phyloP scores from a whole-genome alignment of 257 asterid genomes.

The Solanum bukasovii region DNA sequence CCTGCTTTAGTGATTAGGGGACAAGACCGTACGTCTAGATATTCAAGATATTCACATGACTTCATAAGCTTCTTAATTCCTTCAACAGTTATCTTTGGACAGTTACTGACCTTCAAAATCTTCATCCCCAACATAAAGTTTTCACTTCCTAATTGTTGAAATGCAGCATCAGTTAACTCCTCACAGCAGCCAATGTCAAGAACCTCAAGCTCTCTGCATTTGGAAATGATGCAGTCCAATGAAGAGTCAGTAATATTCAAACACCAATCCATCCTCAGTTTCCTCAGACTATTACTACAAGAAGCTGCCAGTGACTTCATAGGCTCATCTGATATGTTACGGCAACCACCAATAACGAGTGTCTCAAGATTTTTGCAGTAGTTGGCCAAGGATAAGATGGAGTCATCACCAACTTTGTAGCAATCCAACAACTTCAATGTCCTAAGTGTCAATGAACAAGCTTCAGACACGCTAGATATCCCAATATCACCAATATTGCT shows the following conservation, averaged over 20 bases:
- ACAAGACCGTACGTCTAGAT: slow-evolving; percentile 82
- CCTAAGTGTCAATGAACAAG: slow-evolving; percentile 49
- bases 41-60: slow-evolving; percentile 59
- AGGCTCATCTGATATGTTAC: slow-evolving; percentile 55
- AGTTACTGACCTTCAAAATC: slow-evolving; percentile 62
- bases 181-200: slow-evolving; percentile 93
- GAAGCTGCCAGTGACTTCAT: slow-evolving; percentile 53
- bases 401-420: slow-evolving; percentile 61
- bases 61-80: slow-evolving; percentile 47
- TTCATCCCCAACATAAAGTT: slow-evolving; percentile 37
- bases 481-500: slow-evolving; percentile 65
- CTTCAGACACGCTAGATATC: slow-evolving; percentile 44
- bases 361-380: slow-evolving; percentile 60
- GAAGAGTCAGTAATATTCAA: slow-evolving; percentile 55
- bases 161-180: slow-evolving; percentile 74
- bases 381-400: slow-evolving; percentile 46
- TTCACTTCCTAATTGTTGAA: slow-evolving; percentile 45
- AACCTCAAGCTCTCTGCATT: slow-evolving; percentile 72
- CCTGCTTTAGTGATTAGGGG: slow-evolving; percentile 54
- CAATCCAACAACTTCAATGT: slow-evolving; percentile 76
- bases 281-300: slow-evolving; percentile 48
- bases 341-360: slow-evolving; percentile 78
- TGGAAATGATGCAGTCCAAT: slow-evolving; percentile 34
- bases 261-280: slow-evolving; percentile 97
- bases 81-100: slow-evolving; percentile 70